Evolutionary conservation across 495 filamentous ascomycete species (phyloP).

Genomic region (Penicillium tannophilum): DNA sequence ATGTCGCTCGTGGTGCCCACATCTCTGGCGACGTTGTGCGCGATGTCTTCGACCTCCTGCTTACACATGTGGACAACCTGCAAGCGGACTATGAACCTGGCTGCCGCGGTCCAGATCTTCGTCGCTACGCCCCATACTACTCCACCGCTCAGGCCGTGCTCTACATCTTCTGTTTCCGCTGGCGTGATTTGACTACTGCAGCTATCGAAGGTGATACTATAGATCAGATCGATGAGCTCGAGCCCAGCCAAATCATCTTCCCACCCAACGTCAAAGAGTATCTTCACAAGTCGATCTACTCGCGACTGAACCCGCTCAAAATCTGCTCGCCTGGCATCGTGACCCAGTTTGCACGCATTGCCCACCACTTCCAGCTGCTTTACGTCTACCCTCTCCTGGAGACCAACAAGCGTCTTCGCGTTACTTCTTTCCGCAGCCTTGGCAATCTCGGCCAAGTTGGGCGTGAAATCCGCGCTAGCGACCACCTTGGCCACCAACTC

Average conservation of each 20-base stretch:
- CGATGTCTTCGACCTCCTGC: conserved; percentile 74
- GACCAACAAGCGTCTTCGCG: conserved; percentile 81
- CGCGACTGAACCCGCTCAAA: conserved; percentile 90
- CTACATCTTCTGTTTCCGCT: conserved; percentile 98
- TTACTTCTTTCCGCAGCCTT: conserved; percentile 60
- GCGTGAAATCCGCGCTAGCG: conserved; percentile 64
- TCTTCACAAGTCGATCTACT: conserved; percentile 74
- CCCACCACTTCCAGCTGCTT: conserved; percentile 79
- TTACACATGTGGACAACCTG: conserved; percentile 69
- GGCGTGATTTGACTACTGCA: conserved; percentile 79
- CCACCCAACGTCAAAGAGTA: conserved; percentile 69
- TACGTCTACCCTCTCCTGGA: conserved; percentile 88
- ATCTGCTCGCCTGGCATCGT: conserved; percentile 94
- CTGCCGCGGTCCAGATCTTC: conserved; percentile 82
- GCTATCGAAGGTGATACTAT: conserved; percentile 49
- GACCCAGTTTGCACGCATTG: conserved; percentile 83
- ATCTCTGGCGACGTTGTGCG: conserved; percentile 74
- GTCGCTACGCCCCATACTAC: conserved; percentile 83
- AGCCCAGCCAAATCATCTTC: conserved; percentile 71
- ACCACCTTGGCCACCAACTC: conserved; percentile 72
- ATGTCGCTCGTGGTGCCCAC: conserved; percentile 83
- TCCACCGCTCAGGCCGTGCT: conserved; percentile 81
- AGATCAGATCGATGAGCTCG: conserved; percentile 54
- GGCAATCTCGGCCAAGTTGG: conserved; percentile 44
- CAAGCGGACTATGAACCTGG: conserved; percentile 61